Evolutionary conservation across 1,284 basidiomycete genomes (phyloP).

Genomic region (Moesziomyces parantarcticus): DNA sequence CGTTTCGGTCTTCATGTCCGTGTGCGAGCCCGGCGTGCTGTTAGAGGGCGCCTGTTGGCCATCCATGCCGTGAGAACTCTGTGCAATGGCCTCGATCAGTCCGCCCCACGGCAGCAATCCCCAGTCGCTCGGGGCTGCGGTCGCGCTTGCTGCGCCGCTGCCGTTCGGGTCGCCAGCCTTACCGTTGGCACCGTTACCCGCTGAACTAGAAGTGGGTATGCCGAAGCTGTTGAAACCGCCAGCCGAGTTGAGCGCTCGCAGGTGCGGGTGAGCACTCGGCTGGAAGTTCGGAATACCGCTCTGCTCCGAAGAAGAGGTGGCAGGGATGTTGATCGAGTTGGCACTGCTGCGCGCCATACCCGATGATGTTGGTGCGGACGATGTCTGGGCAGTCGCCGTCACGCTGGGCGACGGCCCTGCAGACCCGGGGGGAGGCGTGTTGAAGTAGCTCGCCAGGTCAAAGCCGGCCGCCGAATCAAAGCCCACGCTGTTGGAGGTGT

Average conservation of each 20-base stretch:
- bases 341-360: constrained; percentile 19
- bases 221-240: constrained; percentile 23
- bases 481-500: constrained; percentile 49
- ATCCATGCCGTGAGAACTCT: constrained; percentile 48
- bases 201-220: constrained; percentile 3
- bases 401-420: constrained; percentile 33
- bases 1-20: constrained; percentile 37
- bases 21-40: constrained; percentile 22
- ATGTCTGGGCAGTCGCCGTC: constrained; percentile 9
- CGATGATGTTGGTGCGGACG: constrained; percentile 7
- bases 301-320: constrained; percentile 25
- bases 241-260: constrained; percentile 35
- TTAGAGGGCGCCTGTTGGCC: constrained; percentile 25
- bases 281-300: constrained; percentile 38
- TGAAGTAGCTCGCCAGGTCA: constrained; percentile 45
- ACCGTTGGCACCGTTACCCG: constrained; percentile 1
- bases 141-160: neutral
- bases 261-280: constrained; percentile 43
- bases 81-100: constrained; percentile 56
- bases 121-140: constrained; percentile 31
- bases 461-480: constrained; percentile 49
- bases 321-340: constrained; percentile 44
- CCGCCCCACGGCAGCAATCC: constrained; percentile 56
- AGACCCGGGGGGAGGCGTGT: constrained; percentile 35
- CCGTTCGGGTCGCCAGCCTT: constrained; percentile 10